Evolutionary conservation across 805 yeast genomes (phyloP).

Genomic region (Hagleromyces aurorensis): DNA sequence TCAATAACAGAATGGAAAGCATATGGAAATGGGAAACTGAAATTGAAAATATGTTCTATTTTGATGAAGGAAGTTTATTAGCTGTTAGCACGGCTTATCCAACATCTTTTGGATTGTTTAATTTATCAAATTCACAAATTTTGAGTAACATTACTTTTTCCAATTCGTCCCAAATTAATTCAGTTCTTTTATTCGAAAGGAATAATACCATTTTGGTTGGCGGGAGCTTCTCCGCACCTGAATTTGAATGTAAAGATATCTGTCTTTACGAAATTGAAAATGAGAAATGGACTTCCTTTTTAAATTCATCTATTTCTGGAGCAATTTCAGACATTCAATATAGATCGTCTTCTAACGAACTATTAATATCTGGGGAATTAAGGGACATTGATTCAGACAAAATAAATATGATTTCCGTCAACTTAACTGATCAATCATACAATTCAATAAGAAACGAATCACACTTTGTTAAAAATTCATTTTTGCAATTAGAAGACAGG

Average conservation of each 20-base stretch:
- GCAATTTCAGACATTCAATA: constrained; percentile 47
- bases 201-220: constrained; percentile 47
- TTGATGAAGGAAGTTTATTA: constrained; percentile 20
- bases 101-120: constrained; percentile 17
- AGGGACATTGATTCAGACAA: constrained; percentile 17
- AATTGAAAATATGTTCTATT: constrained; percentile 20
- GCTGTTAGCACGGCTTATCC: constrained; percentile 9
- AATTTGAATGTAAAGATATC: constrained; percentile 48
- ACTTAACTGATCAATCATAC: constrained; percentile 10
- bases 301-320: constrained; percentile 39
- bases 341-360: constrained; percentile 28
- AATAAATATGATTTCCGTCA: constrained; percentile 39
- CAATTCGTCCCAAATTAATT: constrained; percentile 33
- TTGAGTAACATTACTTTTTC: constrained; percentile 33
- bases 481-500: constrained; percentile 5
- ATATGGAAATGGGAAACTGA: constrained; percentile 16
- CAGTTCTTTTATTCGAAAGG: constrained; percentile 36
- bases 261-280: constrained; percentile 56
- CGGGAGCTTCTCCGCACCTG: constrained; percentile 61
- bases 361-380: constrained; percentile 51
- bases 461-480: constrained; percentile 11
- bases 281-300: constrained; percentile 44
- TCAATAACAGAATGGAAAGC: constrained; percentile 4
- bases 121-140: constrained; percentile 40
- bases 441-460: constrained; percentile 9